These are phyloP conservation scores for Zea luxurians DNA, from an alignment of 176 grass and related monocot species.

Conservation along the genomic window DNA sequence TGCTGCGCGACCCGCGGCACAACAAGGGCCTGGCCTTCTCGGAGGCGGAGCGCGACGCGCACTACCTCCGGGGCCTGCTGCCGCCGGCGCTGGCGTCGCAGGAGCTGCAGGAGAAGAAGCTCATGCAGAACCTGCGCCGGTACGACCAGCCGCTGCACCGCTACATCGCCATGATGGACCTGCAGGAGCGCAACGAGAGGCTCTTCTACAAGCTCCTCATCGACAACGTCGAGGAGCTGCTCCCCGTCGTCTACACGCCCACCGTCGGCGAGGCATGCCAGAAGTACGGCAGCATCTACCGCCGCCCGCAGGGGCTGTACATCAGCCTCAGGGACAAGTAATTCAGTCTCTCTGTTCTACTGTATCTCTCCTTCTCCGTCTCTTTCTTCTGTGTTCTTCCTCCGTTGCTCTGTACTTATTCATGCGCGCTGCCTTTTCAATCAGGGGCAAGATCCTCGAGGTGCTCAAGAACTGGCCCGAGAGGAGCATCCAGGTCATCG, in stretches of 20 bases:
- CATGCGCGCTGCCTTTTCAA: background rate
- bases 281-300: conserved; percentile 93
- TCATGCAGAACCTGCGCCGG: conserved; percentile 79
- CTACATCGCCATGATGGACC: conserved; percentile 97
- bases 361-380: background rate
- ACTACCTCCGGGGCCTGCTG: conserved; percentile 88
- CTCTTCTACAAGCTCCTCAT: conserved; percentile 97
- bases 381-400: background rate
- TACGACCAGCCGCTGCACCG: conserved; percentile 85
- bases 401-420: background rate
- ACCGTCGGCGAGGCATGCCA: conserved; percentile 95
- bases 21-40: conserved; percentile 90
- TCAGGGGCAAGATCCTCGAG: conserved; percentile 91
- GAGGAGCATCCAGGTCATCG: conserved; percentile 83
- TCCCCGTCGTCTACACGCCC: conserved; percentile 94
- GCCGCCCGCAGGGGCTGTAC: conserved; percentile 75
- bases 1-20: conserved; percentile 73
- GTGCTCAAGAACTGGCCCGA: conserved; percentile 98
- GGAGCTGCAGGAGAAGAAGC: conserved; percentile 89
- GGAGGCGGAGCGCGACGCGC: conserved; percentile 90
- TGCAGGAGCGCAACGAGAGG: conserved; percentile 87
- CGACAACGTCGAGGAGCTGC: conserved; percentile 95
- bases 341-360: background rate
- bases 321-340: conserved; percentile 98
- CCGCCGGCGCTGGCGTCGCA: conserved; percentile 63